These are phyloP conservation scores for Gracilaria gracilis DNA, from an alignment of 23 red algal species.

Conservation along the genomic window DNA sequence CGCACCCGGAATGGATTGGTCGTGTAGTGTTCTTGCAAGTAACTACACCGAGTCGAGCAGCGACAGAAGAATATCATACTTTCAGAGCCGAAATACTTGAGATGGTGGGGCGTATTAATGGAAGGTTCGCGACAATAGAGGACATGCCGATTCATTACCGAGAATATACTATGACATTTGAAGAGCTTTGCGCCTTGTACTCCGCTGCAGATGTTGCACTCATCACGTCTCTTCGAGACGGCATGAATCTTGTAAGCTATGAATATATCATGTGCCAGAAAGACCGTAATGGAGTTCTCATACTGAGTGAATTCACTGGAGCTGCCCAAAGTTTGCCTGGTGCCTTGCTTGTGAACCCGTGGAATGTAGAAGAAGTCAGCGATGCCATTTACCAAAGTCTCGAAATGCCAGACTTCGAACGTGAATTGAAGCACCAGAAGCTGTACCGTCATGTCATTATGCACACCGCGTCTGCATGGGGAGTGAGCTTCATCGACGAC, in stretches of 20 bases:
- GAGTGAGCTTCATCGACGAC: conserved; percentile 84
- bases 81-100: conserved; percentile 80
- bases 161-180: conserved; percentile 83
- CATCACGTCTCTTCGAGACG: conserved; percentile 91
- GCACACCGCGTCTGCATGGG: conserved; percentile 89
- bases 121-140: conserved; percentile 82
- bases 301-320: conserved; percentile 91
- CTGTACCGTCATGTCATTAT: conserved; percentile 86
- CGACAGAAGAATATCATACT: conserved; percentile 78
- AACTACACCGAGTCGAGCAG: conserved; percentile 73
- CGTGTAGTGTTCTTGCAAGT: conserved; percentile 90
- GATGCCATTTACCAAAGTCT: conserved; percentile 86
- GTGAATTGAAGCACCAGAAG: conserved; percentile 86
- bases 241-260: conserved; percentile 95
- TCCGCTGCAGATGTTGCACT: conserved; percentile 87
- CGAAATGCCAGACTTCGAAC: conserved; percentile 86
- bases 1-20: conserved; percentile 78
- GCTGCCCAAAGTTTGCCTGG: conserved; percentile 94
- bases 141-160: conserved; percentile 92
- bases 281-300: conserved; percentile 84
- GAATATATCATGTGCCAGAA: conserved; percentile 96
- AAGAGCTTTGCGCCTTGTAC: conserved; percentile 89
- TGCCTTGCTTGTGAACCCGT: conserved; percentile 93
- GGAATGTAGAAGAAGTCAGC: conserved; percentile 90
- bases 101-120: conserved; percentile 94